Percentiles rank a stretch among this genome's conserved stretches.
These are phyloP conservation scores for Vitis hybrid DNA, from an alignment of 177 flowering plant genomes.

Conservation along the genomic window DNA sequence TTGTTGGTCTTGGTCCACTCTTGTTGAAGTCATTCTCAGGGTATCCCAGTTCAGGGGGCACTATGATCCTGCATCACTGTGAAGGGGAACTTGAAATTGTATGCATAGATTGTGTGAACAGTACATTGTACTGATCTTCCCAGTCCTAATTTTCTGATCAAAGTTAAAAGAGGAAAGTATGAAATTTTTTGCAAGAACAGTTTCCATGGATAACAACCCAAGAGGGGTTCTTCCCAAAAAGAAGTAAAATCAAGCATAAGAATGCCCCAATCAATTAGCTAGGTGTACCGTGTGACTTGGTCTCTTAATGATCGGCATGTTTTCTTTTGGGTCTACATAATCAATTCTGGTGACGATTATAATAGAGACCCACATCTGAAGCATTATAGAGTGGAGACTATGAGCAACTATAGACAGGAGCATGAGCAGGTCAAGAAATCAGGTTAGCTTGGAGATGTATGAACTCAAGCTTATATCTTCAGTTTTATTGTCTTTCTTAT, in stretches of 20 bases:
- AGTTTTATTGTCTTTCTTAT: background rate
- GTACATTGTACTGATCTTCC: background rate
- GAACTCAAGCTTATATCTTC: background rate
- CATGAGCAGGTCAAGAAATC: background rate
- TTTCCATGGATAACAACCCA: background rate
- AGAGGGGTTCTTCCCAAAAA: background rate
- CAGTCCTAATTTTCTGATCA: background rate
- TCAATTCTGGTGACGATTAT: background rate
- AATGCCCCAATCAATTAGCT: background rate
- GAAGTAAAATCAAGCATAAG: background rate
- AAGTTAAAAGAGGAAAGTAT: background rate
- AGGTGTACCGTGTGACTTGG: background rate
- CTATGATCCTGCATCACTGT: conserved; percentile 80
- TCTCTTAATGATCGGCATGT: background rate
- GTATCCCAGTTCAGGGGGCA: conserved; percentile 96
- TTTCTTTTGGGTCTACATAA: background rate
- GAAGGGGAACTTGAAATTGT: conserved; percentile 16
- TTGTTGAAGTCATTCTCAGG: conserved; percentile 84
- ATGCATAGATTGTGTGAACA: background rate
- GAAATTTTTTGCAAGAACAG: background rate
- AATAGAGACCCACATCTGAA: background rate
- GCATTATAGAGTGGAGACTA: no score
- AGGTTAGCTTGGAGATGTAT: background rate
- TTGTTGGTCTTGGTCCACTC: conserved; percentile 84
- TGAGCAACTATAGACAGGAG: background rate